Base-by-base conservation (phyloP, 2,329 filamentous ascomycete genomes). In the Penicillium expansum region DNA sequence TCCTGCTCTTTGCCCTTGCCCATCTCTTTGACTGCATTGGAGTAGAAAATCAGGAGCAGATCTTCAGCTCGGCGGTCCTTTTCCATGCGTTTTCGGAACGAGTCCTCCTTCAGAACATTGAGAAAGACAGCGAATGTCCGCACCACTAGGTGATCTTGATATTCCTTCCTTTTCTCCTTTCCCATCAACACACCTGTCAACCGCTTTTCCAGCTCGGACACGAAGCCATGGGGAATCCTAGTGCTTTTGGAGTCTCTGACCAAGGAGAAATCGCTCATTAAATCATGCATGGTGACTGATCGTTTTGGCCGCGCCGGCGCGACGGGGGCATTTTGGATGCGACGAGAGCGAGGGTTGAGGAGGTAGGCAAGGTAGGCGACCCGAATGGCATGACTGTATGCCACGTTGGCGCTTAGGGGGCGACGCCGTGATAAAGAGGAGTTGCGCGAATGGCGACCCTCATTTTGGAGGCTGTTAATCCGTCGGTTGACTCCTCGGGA, bases 31-130 rank as follows among this genome's bases (percentile, higher is more conserved):
- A 91, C 96, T 7, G 94, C 92, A 61, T 91, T 89, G 1, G 92
- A 95, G 76, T 95, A 97, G 80, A 99, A 97, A 62, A 97, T 97
- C 65, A 99, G 82, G 50, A 99, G 86, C 50, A 97, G 79, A 62
- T 96, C 92, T 75, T 99, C 94, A 22, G 96, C 88, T 69, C 93
- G 88, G 61, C 93, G 85, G 74, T 97, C 93, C 76, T 96, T 96
- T 70, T 97, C 92, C 80, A 97, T 91, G 57, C 87, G 88, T 77
- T 92, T 95, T 64, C 91, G 88, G 70, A 97, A 97, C 44, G 85
- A 86, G 60, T 87, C 87, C 61, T 95, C 91, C 66, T 93, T 97
- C 73, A 99, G 90, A 55, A 91, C 89, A 57, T 93, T 97, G 71
- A 97, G 88, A 62, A 96, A 96, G 63, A 91, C 90, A 54, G 91